Evolutionary conservation across 2,329 filamentous ascomycete species (phyloP).

Genomic region (Aspergillus intermedius): DNA sequence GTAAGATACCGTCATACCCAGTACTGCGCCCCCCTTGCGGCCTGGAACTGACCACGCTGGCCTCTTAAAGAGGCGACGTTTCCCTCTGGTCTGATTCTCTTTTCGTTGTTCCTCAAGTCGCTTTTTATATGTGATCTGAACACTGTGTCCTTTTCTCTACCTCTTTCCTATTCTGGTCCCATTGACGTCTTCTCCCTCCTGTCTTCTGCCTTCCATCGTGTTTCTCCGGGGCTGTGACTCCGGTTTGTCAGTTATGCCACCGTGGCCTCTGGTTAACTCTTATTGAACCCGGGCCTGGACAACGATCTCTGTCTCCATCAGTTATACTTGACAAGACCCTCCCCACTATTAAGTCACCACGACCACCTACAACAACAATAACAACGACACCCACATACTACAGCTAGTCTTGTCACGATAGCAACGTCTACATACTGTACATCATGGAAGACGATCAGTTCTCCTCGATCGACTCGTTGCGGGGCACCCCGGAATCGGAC

Average conservation of each 20-base stretch:
- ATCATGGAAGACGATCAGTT: slow-evolving; percentile 27
- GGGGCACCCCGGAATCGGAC: slow-evolving; percentile 26
- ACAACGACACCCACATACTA: slow-evolving; percentile 1
- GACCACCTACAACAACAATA: neutral
- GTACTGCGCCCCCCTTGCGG: slow-evolving; percentile 14
- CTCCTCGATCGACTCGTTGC: slow-evolving; percentile 26
- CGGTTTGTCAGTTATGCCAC: slow-evolving; percentile 31
- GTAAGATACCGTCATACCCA: slow-evolving; percentile 7
- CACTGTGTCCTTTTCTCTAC: slow-evolving; percentile 30
- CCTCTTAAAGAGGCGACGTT: slow-evolving; percentile 32
- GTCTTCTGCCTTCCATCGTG: slow-evolving; percentile 3
- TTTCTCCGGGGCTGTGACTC: slow-evolving; percentile 17
- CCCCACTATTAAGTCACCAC: neutral
- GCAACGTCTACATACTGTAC: neutral
- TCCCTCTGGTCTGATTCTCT: slow-evolving; percentile 7
- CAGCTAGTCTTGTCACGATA: slow-evolving; percentile 1
- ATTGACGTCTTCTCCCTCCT: slow-evolving; percentile 8
- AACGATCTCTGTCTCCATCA: neutral
- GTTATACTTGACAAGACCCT: neutral
- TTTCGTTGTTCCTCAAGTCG: slow-evolving; percentile 4
- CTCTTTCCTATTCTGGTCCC: slow-evolving; percentile 10
- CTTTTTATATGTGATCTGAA: slow-evolving; percentile 11
- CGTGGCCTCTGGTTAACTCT: slow-evolving; percentile 22
- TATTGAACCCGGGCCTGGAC: neutral
- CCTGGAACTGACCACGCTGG: slow-evolving; percentile 31